Conservation (phyloP, 352 stramenopile genomes). For the Globisporangium perplexum region DNA sequence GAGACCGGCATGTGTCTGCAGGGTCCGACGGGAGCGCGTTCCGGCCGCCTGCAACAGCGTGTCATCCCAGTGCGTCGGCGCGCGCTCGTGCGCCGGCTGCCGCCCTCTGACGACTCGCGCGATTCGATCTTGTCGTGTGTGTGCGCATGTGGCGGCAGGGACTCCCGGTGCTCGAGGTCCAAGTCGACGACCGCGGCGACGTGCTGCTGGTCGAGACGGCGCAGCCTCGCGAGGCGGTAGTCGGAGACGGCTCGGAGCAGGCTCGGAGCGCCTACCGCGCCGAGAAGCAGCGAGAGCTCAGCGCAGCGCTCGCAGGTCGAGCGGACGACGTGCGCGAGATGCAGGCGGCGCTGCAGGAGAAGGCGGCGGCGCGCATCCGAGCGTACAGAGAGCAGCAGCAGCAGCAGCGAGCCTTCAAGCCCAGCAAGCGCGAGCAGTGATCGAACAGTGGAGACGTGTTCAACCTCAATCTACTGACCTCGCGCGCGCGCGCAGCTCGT, state of each 20-base stretch:
- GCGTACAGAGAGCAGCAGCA: conserved; percentile 21
- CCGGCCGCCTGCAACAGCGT: conserved; percentile 15
- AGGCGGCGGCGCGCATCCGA: conserved; percentile 47
- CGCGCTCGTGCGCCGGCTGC: too few species aligned
- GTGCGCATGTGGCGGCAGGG: too few species aligned
- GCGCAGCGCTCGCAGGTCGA: conserved; percentile 27
- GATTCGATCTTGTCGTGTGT: conserved; percentile 5
- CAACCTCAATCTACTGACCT: conserved; percentile 1
- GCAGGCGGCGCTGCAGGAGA: conserved; percentile 44
- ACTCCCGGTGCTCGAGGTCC: conserved; percentile 31
- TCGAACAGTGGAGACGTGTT: background rate
- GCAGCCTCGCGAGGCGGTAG: conserved; percentile 11
- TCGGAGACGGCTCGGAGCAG: conserved; percentile 9
- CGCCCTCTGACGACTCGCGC: background rate
- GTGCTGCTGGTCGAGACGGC: conserved; percentile 23
- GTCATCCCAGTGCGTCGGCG: conserved; percentile 19
- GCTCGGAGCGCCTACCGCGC: conserved; percentile 29
- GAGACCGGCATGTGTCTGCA: conserved; percentile 61
- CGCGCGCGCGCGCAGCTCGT: conserved; percentile 8
- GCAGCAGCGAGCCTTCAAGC: background rate
- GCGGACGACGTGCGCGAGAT: conserved; percentile 45
- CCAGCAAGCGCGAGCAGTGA: background rate
- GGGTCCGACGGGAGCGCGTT: conserved; percentile 33
- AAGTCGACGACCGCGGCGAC: conserved; percentile 27
- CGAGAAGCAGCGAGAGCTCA: conserved; percentile 40